Evolutionary conservation across 805 yeast genomes (phyloP).

Genomic region (Starmerella riodocensis): DNA sequence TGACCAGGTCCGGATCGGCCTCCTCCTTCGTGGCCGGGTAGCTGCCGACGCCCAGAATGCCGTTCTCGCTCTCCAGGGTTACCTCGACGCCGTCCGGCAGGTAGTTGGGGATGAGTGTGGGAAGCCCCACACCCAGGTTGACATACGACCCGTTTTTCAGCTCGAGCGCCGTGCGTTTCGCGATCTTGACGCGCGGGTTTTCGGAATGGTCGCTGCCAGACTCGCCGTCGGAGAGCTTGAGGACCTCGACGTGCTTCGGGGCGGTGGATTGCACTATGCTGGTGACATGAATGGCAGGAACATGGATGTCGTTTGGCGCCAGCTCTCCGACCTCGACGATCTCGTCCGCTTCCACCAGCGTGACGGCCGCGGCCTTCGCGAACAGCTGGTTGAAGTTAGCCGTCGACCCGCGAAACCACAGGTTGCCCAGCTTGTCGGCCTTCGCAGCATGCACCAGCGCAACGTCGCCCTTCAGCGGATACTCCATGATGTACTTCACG

Average conservation of each 20-base stretch:
- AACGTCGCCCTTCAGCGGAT: constrained; percentile 36
- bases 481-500: constrained; percentile 33
- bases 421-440: constrained; percentile 38
- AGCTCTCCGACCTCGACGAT: constrained; percentile 37
- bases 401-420: constrained; percentile 37
- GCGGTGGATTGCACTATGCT: constrained; percentile 32
- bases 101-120: constrained; percentile 36
- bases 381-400: constrained; percentile 36
- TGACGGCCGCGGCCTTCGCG: constrained; percentile 35
- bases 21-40: constrained; percentile 31
- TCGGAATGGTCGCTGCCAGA: neutral
- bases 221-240: constrained; percentile 8
- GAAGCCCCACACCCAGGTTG: constrained; percentile 41
- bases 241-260: constrained; percentile 33
- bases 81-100: constrained; percentile 30
- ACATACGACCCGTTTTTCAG: constrained; percentile 34
- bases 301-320: constrained; percentile 34
- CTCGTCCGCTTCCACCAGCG: constrained; percentile 41
- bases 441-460: constrained; percentile 38
- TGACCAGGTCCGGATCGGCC: constrained; percentile 37
- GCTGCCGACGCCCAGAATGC: constrained; percentile 39
- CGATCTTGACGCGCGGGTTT: constrained; percentile 28
- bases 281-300: constrained; percentile 36
- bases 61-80: constrained; percentile 38
- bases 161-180: constrained; percentile 36